Conservation (phyloP, 352 stramenopile genomes). For the Pythium sukuiense region DNA sequence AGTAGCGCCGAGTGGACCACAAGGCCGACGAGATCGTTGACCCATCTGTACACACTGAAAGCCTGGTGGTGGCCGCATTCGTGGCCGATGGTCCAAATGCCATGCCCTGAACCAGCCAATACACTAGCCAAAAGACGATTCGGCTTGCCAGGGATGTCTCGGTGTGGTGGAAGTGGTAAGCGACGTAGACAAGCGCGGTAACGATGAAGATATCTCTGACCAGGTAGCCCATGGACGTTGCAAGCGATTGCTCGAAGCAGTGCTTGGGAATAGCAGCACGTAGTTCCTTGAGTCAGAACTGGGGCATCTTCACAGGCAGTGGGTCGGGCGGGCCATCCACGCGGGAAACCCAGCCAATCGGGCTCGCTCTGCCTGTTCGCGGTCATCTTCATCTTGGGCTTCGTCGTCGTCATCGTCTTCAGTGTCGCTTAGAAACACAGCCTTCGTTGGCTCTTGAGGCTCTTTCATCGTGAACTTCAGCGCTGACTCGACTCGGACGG, state of each 20-base stretch:
- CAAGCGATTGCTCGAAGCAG: constrained; percentile 95
- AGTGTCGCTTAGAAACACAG: no score
- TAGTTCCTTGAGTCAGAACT: constrained; percentile 89
- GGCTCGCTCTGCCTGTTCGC: no score
- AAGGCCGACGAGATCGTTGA: constrained; percentile 96
- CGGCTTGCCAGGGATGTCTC: constrained; percentile 41
- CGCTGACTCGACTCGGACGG: no score
- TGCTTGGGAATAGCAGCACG: constrained; percentile 91
- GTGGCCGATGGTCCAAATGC: constrained; percentile 93
- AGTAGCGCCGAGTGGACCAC: constrained; percentile 96
- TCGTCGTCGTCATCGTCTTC: no score
- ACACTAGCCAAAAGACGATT: constrained; percentile 81
- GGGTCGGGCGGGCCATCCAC: constrained; percentile 72
- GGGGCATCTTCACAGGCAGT: constrained; percentile 78
- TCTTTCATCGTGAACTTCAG: no score
- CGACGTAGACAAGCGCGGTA: constrained; percentile 85
- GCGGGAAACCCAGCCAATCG: constrained; percentile 60
- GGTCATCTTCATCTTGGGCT: no score
- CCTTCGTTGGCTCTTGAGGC: no score
- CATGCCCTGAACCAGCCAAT: constrained; percentile 97
- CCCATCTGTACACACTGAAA: constrained; percentile 91
- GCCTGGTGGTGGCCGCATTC: constrained; percentile 48
- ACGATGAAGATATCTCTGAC: constrained; percentile 91
- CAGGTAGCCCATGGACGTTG: constrained; percentile 91
- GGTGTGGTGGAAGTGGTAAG: constrained; percentile 67